Base-by-base conservation (phyloP, 495 filamentous ascomycete species). In the Neohortaea acidophila region DNA sequence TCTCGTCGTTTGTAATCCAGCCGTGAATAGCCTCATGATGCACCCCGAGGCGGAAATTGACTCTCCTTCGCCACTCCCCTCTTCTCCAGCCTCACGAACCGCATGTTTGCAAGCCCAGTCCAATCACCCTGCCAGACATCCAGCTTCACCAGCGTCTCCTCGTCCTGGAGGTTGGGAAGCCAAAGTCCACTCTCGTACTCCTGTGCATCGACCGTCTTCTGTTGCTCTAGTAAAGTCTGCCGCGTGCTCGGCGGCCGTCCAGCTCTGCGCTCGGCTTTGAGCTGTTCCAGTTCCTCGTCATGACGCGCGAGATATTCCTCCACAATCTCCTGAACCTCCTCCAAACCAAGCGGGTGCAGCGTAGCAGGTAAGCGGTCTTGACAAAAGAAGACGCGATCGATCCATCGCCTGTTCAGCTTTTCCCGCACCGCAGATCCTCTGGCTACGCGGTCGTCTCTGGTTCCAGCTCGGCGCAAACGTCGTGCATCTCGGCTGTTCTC, bases 111-210 rank as follows among this genome's bases (percentile, higher is more conserved):
- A 31, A 83, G 59, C 25, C 64, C 54, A 2, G 71, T 64, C 70
- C 76, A 78, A 34, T 72, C 58, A 4, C 71, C 68, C 39, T 73
- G 72, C 79, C 79, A 84, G 7, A 51, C 43, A 44, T 56, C 55
- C 41, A 84, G 53, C 38, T 51, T 59, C 36, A 56, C 49, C 26
- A 81, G 38, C 41, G 70, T 77, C 28, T 67, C 60, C 33, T 50
- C 47, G 30, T 77, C 60, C 33, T 61, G 53, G 23, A 82, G 39
- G 42, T 84, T 72, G 0, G 79, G 79, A 46, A 78, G 55, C 69
- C 76, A 82, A 51, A 91, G 92, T 0, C 89, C 89, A 20, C 76
- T 79, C 32, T 73, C 67, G 46, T 82, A 79, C 61, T 97, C 89
- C 52, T 78, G 79, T 48, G 78, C 62, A 47, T 94, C 82, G 14